Evolutionary conservation across 2,329 filamentous ascomycete genomes (phyloP).

Genomic region (Cladosporium colombiae): DNA sequence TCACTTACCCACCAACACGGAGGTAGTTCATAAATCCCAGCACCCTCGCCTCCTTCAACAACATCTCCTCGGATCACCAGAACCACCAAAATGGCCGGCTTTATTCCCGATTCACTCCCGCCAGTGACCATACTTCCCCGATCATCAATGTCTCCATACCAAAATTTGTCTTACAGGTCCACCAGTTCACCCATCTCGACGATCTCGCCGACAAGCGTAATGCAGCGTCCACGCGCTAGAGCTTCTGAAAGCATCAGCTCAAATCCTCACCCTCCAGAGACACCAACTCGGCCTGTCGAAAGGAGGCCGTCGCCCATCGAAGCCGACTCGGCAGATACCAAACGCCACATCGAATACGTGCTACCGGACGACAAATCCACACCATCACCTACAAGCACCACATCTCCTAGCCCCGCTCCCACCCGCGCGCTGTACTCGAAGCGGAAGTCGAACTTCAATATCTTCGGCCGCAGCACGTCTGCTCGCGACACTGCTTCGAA

Average conservation of each 20-base stretch:
- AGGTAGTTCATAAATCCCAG: neutral
- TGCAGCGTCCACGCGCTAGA: neutral
- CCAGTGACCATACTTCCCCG: neutral
- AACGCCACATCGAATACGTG: neutral
- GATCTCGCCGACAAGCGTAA: neutral
- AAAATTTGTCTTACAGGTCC: neutral
- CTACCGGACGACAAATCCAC: neutral
- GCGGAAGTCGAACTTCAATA: neutral
- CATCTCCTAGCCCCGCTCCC: neutral
- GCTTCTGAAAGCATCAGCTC: neutral
- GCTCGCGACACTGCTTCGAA: neutral
- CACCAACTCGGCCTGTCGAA: neutral
- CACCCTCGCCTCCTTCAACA: neutral
- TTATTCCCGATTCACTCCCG: neutral
- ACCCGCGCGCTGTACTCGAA: neutral
- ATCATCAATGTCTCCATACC: neutral
- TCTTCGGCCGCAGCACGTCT: neutral
- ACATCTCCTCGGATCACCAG: neutral
- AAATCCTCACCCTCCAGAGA: neutral
- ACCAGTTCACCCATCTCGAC: neutral
- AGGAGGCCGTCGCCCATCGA: neutral
- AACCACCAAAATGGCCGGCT: slow-evolving; percentile 11
- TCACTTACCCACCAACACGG: neutral
- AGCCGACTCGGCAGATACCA: neutral
- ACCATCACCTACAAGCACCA: neutral